A percentile compares a stretch with the other conserved stretches of the same genome.
These are phyloP conservation scores for Lophiostoma macrostomum DNA, from an alignment of 495 filamentous ascomycete species.

Conservation along the genomic window DNA sequence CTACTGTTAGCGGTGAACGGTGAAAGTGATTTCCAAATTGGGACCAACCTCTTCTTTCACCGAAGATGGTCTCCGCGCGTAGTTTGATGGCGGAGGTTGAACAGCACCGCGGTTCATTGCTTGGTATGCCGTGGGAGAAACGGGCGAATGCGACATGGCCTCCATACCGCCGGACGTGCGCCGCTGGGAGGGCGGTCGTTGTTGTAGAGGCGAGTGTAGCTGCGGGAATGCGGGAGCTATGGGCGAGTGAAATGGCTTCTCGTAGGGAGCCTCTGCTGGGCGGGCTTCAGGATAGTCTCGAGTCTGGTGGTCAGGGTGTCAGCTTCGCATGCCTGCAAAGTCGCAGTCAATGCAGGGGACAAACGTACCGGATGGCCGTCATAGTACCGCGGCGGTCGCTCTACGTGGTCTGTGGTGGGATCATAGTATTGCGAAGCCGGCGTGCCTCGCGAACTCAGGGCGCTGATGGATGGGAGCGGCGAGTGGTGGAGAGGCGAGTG, in stretches of 20 bases:
- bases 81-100: slow-evolving; percentile 27
- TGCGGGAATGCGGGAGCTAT: slow-evolving; percentile 27
- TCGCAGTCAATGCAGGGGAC: not conserved
- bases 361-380: slow-evolving; percentile 38
- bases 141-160: slow-evolving; percentile 32
- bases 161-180: slow-evolving; percentile 28
- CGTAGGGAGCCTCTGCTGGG: slow-evolving; percentile 25
- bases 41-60: slow-evolving; percentile 29
- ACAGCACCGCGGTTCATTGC: slow-evolving; percentile 28
- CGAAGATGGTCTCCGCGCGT: slow-evolving; percentile 21
- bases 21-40: not conserved
- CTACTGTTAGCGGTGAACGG: slow-evolving; percentile 12
- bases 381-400: slow-evolving; percentile 36
- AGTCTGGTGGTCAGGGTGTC: slow-evolving; percentile 23
- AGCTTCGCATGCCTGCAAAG: slow-evolving; percentile 7
- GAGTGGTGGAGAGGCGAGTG: slow-evolving; percentile 23
- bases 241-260: slow-evolving; percentile 24
- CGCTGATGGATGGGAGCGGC: slow-evolving; percentile 37
- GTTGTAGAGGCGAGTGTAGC: slow-evolving; percentile 32
- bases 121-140: slow-evolving; percentile 34
- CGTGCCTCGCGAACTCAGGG: slow-evolving; percentile 33
- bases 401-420: slow-evolving; percentile 44
- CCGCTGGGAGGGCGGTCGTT: slow-evolving; percentile 24
- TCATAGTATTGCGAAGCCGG: slow-evolving; percentile 48
- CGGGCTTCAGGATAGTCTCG: slow-evolving; percentile 35